phyloP scores from a whole-genome alignment of 1,139 yeast genomes.

The Protomyces pachydermus region DNA sequence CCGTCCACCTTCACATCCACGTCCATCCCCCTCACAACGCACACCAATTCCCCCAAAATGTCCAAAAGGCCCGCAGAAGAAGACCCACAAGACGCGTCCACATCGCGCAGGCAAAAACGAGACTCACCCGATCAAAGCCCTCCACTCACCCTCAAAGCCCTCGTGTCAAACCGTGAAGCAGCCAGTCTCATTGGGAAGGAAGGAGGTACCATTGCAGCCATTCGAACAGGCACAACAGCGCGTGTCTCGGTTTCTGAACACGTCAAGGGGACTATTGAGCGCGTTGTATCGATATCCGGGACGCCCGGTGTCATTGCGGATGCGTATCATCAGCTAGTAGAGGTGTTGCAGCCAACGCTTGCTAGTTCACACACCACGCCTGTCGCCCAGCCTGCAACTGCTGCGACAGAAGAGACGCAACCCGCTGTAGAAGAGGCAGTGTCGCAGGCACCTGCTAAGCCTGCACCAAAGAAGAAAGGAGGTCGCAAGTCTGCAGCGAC shows the following conservation, averaged over 20 bases:
- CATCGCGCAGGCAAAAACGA: not conserved
- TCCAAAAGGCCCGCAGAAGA: not conserved
- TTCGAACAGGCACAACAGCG: slow-evolving; percentile 62
- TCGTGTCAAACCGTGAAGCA: slow-evolving; percentile 33
- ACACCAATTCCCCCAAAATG: not conserved
- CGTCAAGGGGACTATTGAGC: slow-evolving; percentile 64
- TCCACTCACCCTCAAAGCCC: slow-evolving; percentile 29
- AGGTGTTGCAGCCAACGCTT: not conserved
- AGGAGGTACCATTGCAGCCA: slow-evolving; percentile 35
- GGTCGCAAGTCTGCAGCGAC: not conserved
- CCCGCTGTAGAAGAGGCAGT: not conserved
- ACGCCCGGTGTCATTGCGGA: slow-evolving; percentile 74
- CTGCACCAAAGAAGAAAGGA: not conserved
- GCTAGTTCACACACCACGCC: too few species aligned
- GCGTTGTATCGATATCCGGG: slow-evolving; percentile 73
- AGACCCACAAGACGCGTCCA: not conserved
- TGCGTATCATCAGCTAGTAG: not conserved
- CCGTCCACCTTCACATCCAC: not conserved
- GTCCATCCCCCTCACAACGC: not conserved
- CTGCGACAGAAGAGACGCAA: not conserved
- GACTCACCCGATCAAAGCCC: slow-evolving; percentile 28
- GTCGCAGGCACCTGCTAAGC: not conserved
- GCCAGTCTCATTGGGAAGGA: slow-evolving; percentile 30
- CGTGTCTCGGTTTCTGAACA: slow-evolving; percentile 75
- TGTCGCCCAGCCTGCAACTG: too few species aligned